Evolutionary conservation across 1,284 basidiomycete genomes (phyloP), one percentile per base, ranked within the genome.

Genomic region (Naganishia albida): DNA sequence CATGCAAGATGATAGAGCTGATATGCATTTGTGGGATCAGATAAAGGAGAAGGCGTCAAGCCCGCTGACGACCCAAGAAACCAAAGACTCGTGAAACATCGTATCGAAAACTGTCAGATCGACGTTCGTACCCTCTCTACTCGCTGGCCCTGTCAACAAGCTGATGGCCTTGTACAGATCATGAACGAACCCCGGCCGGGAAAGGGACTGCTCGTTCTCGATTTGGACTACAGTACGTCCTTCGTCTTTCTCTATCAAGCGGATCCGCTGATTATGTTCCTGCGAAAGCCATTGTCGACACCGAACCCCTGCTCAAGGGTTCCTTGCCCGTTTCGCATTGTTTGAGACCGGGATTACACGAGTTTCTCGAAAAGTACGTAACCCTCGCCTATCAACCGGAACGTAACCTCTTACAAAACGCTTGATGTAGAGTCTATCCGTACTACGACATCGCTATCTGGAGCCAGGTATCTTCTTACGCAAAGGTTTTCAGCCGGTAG

Each of bases 371-470:
- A 53, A 60, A 54, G 73, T 77, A 30, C 38, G 72, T 68, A 6
- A 6, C 4, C n/a, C 2, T 7, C 20, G 7, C 25, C 34, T 10
- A 13, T 28, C 30, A 6, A 13, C 13, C 38, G 26, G 10, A 34
- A 34, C 34, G n/a, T n/a, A n/a, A n/a, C n/a, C 50, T 50, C 20
- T 26, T 23, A 23, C 38, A 6, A 8, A 6, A 38, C 0, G 48
- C 20, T 38, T 62, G n/a, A 26, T 2, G 7, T 56, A 75, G 85
- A 7, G 82, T 90, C 63, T 91, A 93, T 71, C 87, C 87, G 3
- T 81, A 86, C 74, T 93, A 93, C 75, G 90, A 93, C 71, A 89
- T 93, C 67, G 89, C 88, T 70, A 87, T 92, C 64, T 92, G 90
- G 90, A 88, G 74, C 39, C 79, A 80, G 44, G 71, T 69, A 26